Evolutionary conservation across 371 early-diverging fungal genomes (phyloP).

Genomic region (Lichtheimia corymbifera): DNA sequence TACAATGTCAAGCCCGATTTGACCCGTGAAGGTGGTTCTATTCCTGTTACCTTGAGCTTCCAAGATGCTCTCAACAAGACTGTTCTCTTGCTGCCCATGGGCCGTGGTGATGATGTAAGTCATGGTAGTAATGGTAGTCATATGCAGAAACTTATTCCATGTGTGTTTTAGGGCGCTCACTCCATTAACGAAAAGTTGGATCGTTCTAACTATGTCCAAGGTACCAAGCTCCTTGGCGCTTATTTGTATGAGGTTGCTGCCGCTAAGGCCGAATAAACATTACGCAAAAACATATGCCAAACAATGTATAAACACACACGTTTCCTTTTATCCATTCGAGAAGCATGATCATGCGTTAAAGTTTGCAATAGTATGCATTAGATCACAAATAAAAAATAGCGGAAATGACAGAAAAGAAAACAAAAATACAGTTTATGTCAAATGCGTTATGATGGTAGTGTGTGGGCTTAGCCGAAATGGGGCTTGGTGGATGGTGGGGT

Average conservation of each 20-base stretch:
- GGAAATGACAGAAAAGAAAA: too few species aligned
- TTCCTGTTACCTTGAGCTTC: slow-evolving; percentile 97
- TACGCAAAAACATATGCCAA: not conserved
- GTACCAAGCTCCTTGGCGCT: slow-evolving; percentile 90
- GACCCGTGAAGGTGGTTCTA: slow-evolving; percentile 97
- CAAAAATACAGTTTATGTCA: too few species aligned
- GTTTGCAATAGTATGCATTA: too few species aligned
- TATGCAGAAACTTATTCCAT: not conserved
- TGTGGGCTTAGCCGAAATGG: too few species aligned
- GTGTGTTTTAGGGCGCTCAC: slow-evolving; percentile 82
- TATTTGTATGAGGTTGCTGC: slow-evolving; percentile 86
- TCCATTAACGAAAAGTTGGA: slow-evolving; percentile 97
- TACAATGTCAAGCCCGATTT: slow-evolving; percentile 90
- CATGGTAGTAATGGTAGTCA: slow-evolving; percentile 68
- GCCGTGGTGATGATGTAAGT: slow-evolving; percentile 79
- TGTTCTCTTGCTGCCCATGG: slow-evolving; percentile 93
- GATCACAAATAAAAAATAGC: too few species aligned
- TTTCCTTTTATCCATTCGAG: too few species aligned
- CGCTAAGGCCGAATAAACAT: slow-evolving; percentile 9
- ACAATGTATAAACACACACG: too few species aligned
- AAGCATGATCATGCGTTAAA: too few species aligned
- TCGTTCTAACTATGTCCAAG: slow-evolving; percentile 87
- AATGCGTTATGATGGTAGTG: too few species aligned
- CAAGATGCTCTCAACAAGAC: slow-evolving; percentile 91
- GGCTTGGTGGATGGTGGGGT: too few species aligned